Conservation (phyloP, 2,329 filamentous ascomycete genomes). For the Aspergillus awamori region DNA sequence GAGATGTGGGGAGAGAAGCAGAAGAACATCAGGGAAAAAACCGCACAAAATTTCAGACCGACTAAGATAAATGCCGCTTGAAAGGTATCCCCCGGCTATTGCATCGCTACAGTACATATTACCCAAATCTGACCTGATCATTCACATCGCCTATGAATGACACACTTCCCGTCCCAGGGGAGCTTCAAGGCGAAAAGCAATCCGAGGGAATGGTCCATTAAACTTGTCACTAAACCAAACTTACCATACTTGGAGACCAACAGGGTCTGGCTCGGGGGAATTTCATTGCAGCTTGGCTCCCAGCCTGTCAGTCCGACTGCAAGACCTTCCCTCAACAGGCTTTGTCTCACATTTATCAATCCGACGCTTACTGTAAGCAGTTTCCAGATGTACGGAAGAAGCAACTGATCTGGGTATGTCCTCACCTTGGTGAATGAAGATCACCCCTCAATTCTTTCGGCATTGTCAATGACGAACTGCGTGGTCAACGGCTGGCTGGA, state of each 20-base stretch:
- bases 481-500: not conserved
- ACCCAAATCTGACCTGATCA: not conserved
- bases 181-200: not conserved
- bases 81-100: not conserved
- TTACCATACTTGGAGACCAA: slow-evolving; percentile 23
- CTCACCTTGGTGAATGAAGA: not conserved
- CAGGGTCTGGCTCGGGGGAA: slow-evolving; percentile 17
- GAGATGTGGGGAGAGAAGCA: slow-evolving; percentile 4
- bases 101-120: not conserved
- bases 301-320: slow-evolving; percentile 2
- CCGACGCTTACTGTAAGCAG: not conserved
- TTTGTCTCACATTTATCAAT: not conserved
- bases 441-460: not conserved
- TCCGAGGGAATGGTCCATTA: slow-evolving; percentile 10
- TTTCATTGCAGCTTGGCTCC: slow-evolving; percentile 11
- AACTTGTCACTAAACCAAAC: slow-evolving; percentile 21
- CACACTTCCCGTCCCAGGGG: not conserved
- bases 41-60: not conserved
- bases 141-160: slow-evolving; percentile 1
- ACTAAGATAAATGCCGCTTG: not conserved
- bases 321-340: not conserved
- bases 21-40: not conserved
- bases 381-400: not conserved
- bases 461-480: not conserved
- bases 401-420: not conserved